Conservation (phyloP, 768 basidiomycete species). For the Auricularia sp. region DNA sequence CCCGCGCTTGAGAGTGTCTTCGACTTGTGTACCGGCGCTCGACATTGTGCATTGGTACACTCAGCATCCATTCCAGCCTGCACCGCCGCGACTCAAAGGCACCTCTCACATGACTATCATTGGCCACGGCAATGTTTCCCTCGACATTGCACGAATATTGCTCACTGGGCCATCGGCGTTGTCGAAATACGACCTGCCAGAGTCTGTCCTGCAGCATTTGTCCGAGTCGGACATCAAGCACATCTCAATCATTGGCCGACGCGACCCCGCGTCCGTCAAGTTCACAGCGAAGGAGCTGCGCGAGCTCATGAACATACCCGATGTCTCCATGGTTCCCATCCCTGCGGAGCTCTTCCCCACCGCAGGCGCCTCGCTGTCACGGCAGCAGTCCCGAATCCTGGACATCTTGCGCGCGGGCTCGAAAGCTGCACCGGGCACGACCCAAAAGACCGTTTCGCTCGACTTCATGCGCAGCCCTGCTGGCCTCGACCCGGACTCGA, state of each 20-base stretch:
- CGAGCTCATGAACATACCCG: constrained; percentile 60
- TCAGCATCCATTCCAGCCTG: constrained; percentile 56
- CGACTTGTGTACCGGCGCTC: constrained; percentile 59
- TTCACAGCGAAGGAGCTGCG: constrained; percentile 90
- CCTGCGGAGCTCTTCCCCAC: constrained; percentile 32
- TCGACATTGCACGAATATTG: constrained; percentile 86
- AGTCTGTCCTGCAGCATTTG: constrained; percentile 59
- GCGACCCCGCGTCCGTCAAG: constrained; percentile 81
- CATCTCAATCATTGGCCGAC: constrained; percentile 73
- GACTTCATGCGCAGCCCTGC: constrained; percentile 73
- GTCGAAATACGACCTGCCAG: constrained; percentile 66
- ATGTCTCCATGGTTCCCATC: constrained; percentile 59
- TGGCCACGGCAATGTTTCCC: constrained; percentile 90
- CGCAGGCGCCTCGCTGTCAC: constrained; percentile 29
- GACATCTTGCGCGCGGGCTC: constrained; percentile 61
- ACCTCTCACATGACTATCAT: constrained; percentile 66
- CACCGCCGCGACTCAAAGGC: constrained; percentile 54
- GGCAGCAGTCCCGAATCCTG: constrained; percentile 57
- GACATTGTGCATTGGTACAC: constrained; percentile 96
- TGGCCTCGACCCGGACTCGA: constrained; percentile 11
- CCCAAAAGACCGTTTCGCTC: constrained; percentile 64
- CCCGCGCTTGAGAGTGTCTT: constrained; percentile 22
- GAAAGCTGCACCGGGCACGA: constrained; percentile 35
- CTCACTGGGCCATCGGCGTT: constrained; percentile 59
- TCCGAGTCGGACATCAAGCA: constrained; percentile 51